phyloP scores from a whole-genome alignment of 1,139 yeast genomes.

The Candida glucosophila region DNA sequence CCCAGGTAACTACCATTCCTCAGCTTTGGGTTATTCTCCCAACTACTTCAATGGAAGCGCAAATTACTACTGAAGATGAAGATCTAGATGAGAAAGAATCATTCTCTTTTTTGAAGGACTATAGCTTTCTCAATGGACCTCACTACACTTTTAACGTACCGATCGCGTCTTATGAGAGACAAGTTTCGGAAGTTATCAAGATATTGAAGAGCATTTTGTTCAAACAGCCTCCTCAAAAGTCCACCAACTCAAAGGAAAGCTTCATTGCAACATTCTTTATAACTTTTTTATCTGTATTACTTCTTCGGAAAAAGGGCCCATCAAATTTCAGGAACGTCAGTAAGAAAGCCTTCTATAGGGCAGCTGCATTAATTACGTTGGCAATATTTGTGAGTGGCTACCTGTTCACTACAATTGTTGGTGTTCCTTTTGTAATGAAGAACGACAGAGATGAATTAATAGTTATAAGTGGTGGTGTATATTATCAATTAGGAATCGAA shows the following conservation, averaged over 20 bases:
- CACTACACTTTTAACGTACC: conserved; percentile 28
- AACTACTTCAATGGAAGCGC: conserved; percentile 19
- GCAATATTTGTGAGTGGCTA: conserved; percentile 52
- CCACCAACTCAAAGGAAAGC: conserved; percentile 29
- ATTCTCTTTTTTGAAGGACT: too few relatives aligned
- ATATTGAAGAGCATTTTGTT: conserved; percentile 40
- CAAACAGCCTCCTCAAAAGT: conserved; percentile 31
- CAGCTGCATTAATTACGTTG: conserved; percentile 31
- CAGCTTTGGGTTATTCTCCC: conserved; percentile 62
- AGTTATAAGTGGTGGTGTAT: conserved; percentile 53
- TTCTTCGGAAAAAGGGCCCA: conserved; percentile 44
- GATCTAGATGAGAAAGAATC: conserved; percentile 14
- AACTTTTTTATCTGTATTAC: conserved; percentile 36
- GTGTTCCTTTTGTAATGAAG: conserved; percentile 55
- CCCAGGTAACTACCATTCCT: conserved; percentile 46
- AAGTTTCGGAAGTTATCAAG: conserved; percentile 41
- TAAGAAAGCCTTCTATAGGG: conserved; percentile 24
- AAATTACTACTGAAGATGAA: conserved; percentile 8
- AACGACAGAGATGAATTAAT: conserved; percentile 39
- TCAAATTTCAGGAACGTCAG: conserved; percentile 20
- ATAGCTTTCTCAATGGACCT: conserved; percentile 19
- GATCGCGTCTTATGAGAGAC: conserved; percentile 14
- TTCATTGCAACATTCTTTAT: conserved; percentile 38
- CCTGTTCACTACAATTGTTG: conserved; percentile 51
- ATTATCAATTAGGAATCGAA: conserved; percentile 66